Conservation (phyloP, 441 rosid genomes). For the Populus hybrid region DNA sequence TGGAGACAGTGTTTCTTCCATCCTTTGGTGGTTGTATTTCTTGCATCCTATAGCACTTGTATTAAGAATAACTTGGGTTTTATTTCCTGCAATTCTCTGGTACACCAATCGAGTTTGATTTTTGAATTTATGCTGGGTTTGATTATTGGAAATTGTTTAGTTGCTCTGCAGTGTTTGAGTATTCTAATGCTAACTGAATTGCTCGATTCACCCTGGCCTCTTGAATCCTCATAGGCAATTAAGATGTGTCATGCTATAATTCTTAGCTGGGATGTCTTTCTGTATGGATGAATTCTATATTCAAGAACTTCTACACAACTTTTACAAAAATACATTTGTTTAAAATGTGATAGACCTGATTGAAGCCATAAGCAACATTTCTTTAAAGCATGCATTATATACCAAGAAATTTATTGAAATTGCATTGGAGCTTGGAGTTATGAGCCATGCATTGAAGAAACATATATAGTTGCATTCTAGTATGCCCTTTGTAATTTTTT, state of each 20-base stretch:
- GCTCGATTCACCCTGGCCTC: constrained; percentile 13
- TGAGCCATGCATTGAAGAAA: neutral
- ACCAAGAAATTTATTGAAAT: neutral
- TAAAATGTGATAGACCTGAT: neutral
- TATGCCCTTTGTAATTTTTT: neutral
- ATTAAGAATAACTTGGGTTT: constrained; percentile 30
- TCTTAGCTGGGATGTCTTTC: neutral
- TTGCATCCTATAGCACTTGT: constrained; percentile 45
- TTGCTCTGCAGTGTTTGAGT: constrained; percentile 12
- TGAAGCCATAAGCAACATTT: neutral
- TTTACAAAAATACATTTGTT: neutral
- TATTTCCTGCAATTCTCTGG: constrained; percentile 14
- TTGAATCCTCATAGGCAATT: constrained; percentile 12
- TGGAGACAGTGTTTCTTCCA: constrained; percentile 45
- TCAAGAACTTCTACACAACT: neutral
- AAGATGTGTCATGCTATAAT: neutral
- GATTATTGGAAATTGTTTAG: constrained; percentile 12
- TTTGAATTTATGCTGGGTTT: constrained; percentile 18
- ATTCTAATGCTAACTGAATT: constrained; percentile 18
- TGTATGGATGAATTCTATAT: neutral
- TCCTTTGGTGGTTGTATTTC: constrained; percentile 46
- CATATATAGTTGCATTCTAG: neutral
- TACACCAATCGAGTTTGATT: constrained; percentile 9
- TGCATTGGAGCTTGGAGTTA: neutral
- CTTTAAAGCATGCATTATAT: neutral